Conservation (phyloP, 1,284 basidiomycete species). For the Sanguinoderma infundibulare region DNA sequence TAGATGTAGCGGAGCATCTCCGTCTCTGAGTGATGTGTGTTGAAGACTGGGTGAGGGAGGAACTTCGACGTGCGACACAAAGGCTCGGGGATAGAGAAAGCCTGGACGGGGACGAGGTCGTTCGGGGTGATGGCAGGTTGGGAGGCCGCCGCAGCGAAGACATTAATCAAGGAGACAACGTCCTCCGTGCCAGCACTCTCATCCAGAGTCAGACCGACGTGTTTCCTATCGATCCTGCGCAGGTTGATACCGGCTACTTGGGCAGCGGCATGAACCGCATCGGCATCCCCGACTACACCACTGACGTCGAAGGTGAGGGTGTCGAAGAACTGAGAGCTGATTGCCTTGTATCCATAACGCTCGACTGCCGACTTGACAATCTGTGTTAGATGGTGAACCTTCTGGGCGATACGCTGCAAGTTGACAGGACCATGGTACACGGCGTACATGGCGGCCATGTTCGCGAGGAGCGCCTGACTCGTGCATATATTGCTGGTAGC, state of each 20-base stretch:
- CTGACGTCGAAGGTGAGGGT: slow-evolving; percentile 89
- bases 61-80: slow-evolving; percentile 78
- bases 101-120: slow-evolving; percentile 45
- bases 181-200: slow-evolving; percentile 85
- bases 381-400: slow-evolving; percentile 89
- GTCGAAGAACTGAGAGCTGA: slow-evolving; percentile 86
- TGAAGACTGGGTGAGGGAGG: slow-evolving; percentile 91
- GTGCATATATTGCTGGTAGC: slow-evolving; percentile 96
- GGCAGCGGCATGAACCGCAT: slow-evolving; percentile 74
- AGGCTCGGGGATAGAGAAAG: slow-evolving; percentile 53
- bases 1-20: slow-evolving; percentile 98
- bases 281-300: slow-evolving; percentile 59
- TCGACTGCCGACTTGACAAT: slow-evolving; percentile 77
- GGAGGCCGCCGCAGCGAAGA: slow-evolving; percentile 72
- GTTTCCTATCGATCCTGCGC: slow-evolving; percentile 76
- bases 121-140: slow-evolving; percentile 45
- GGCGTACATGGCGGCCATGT: slow-evolving; percentile 98
- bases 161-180: slow-evolving; percentile 79
- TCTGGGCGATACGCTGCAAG: slow-evolving; percentile 84
- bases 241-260: slow-evolving; percentile 82
- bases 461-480: slow-evolving; percentile 91
- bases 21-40: slow-evolving; percentile 95
- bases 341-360: slow-evolving; percentile 71
- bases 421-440: slow-evolving; percentile 96
- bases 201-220: slow-evolving; percentile 91